Conservation (phyloP, 768 basidiomycete species). For the Hemileccinum impolitum region DNA sequence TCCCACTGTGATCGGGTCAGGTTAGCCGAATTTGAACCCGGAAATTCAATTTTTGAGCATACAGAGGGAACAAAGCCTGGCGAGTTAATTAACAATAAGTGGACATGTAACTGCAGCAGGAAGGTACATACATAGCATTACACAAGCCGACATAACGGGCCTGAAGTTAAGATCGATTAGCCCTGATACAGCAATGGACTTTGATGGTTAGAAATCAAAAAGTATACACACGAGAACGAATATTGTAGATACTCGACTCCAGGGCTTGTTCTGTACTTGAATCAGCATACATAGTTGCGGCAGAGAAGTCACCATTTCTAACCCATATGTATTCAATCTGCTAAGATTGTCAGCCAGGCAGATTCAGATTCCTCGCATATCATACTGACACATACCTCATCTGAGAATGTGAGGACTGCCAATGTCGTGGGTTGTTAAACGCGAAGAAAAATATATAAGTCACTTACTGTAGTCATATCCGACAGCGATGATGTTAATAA, state of each 20-base stretch:
- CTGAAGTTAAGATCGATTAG: background rate
- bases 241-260: background rate
- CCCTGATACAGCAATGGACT: background rate
- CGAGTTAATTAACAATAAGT: background rate
- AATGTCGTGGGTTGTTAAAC: no score
- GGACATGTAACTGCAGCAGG: background rate
- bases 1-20: conserved; percentile 1
- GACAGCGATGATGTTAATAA: no score
- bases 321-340: no score
- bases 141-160: background rate
- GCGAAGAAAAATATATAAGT: no score
- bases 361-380: no score
- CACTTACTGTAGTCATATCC: no score
- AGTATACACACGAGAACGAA: background rate
- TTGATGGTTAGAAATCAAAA: no score
- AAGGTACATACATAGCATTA: background rate
- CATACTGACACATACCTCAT: background rate
- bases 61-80: conserved; percentile 1
- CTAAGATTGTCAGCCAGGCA: background rate
- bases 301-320: no score
- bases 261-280: background rate
- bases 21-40: background rate
- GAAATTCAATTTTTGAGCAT: background rate
- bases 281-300: background rate
- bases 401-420: background rate